Evolutionary conservation across 1,284 basidiomycete species (phyloP), one percentile per base, ranked within the genome.

Genomic region (Caloboletus firmus): DNA sequence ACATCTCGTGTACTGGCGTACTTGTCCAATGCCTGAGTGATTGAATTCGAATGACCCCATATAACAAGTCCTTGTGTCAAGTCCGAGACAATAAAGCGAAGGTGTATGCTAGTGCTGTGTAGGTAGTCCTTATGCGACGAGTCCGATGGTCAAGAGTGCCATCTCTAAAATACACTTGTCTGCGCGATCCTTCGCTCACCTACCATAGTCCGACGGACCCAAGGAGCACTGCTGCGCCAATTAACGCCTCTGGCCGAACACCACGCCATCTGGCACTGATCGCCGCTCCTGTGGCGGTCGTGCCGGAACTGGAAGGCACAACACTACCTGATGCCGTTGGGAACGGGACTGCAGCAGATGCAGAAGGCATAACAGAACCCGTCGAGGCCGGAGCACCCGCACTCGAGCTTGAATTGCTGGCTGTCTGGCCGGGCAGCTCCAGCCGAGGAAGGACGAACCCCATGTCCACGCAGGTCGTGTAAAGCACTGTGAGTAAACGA

Each of bases 381-480:
- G 44, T 44, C 6, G 53, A 24, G 9, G 49, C 7, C 3, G 36
- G 32, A 8, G 36, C 17, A 17, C 41, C 35, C 3, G 57, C 48
- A 4, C 61, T 67, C n/a, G 67, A 63, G 20, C 64, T 63, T 17
- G 69, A 55, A 39, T 68, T 63, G 37, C 67, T 67, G 0, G 68
- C 62, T 35, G 68, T 59, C 64, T 79, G 76, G 2, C 78, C 78
- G 0, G 79, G 78, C 7, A 79, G 61, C 3, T 69, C 71, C 41
- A 74, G 56, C 26, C 62, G 64, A 0, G 73, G 70, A 12, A 77
- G 60, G 13, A 60, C 50, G 47, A 72, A 62, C 4, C 75, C 75
- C 26, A 55, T 51, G 20, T 61, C 52, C 1, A 60, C 56, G 55
- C 76, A 79, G 17, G 61, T 58, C 13, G 52, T 60, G 37, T 60